These are phyloP conservation scores for Saccharomycopsis hybrid DNA, from an alignment of 1,139 yeast genomes.

Conservation along the genomic window DNA sequence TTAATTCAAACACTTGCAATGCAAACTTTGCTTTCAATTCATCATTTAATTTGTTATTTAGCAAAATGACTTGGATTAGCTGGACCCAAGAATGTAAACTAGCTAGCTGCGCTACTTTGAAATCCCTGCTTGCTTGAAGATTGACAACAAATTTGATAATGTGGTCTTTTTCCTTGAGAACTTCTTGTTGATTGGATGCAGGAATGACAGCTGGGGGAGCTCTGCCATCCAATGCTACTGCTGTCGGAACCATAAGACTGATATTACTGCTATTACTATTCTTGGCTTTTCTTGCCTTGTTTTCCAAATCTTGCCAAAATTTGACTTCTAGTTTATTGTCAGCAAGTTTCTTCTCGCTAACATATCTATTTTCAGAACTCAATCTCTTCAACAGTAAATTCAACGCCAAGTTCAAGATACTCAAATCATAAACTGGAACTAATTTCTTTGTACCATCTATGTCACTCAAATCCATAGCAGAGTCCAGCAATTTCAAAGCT, in stretches of 20 bases:
- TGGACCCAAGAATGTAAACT: conserved; percentile 81
- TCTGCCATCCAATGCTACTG: no score
- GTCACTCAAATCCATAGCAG: no score
- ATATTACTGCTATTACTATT: no score
- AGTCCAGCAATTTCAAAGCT: no score
- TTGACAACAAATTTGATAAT: conserved; percentile 37
- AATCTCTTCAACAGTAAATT: conserved; percentile 23
- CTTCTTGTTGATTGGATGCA: conserved; percentile 24
- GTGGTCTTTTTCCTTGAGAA: conserved; percentile 21
- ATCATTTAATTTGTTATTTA: conserved; percentile 44
- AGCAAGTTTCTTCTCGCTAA: conserved; percentile 1
- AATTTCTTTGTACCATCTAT: no score
- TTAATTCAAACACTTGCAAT: conserved; percentile 65
- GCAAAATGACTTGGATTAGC: conserved; percentile 63
- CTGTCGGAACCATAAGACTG: no score
- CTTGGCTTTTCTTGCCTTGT: neutral
- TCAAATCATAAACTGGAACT: conserved; percentile 28
- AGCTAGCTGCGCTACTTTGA: conserved; percentile 48
- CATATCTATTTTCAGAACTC: conserved; percentile 22
- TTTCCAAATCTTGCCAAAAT: neutral
- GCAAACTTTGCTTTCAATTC: conserved; percentile 52
- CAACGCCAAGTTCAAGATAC: conserved; percentile 28
- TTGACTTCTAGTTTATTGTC: neutral
- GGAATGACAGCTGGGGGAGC: no score
- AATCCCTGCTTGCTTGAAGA: conserved; percentile 38